Evolutionary conservation across 768 basidiomycete species (phyloP), one percentile per base, ranked within the genome.

Genomic region (Trametes cubensis): DNA sequence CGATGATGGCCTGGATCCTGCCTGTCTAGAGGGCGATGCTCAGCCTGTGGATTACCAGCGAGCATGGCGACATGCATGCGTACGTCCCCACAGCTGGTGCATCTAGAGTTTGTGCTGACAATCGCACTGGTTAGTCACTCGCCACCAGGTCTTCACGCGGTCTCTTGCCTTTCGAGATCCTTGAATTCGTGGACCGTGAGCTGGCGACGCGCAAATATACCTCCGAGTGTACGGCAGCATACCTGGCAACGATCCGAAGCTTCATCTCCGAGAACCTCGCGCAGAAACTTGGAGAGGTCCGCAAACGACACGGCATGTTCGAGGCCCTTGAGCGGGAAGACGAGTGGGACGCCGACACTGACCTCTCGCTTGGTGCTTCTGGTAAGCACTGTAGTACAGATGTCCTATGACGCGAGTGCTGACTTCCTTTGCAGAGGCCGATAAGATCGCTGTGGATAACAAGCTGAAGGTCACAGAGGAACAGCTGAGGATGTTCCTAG

Each of bases 1-100:
- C 34, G 95, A 97, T 69, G 97, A 99, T 72, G 95, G 94, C 53
- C 81, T 99, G 38, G 97, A 99, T 73, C 97, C 97, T 1, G 95
- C 94, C 48, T 94, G 92, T 69, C 81, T 98, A 28, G 97, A 98
- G 75, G 95, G 95, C 40, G 97, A 98, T 67, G 92, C 92, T 10
- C 90, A 92, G 66, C 97, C 97, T 2, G 84, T 98, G 59, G 95
- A 97, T 66, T 90, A 94, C 63, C 82, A 85, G 49, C 83, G 97
- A 52, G 88, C 92, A 26, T 92, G 95, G 89, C 85, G 77, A 40
- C 95, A 97, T 76, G 89, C 94, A 59, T 79, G 80, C 70, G 94
- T 92, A 72, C 69, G 81, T 69, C n/a, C n/a, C n/a, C n/a, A n/a
- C n/a, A n/a, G n/a, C n/a, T n/a, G n/a, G n/a, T n/a, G n/a, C n/a